phyloP scores from a whole-genome alignment of 2,329 filamentous ascomycete genomes.

The Claviceps citrina region DNA sequence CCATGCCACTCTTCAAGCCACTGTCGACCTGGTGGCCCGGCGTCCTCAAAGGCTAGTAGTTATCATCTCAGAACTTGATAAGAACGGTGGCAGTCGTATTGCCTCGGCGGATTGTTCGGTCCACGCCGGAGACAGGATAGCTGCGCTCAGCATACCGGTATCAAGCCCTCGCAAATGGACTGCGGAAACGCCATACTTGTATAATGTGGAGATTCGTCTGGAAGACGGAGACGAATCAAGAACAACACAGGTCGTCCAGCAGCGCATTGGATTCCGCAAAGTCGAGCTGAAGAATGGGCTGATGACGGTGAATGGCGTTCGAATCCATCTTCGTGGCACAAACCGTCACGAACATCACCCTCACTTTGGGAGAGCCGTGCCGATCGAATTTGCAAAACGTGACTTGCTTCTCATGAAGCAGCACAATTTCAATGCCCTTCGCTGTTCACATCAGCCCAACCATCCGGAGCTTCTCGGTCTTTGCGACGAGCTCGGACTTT shows the following conservation, averaged over 20 bases:
- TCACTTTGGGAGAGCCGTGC: constrained; percentile 44
- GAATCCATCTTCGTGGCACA: constrained; percentile 46
- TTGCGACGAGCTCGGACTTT: constrained; percentile 50
- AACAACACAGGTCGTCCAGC: constrained; percentile 26
- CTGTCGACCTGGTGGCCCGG: constrained; percentile 26
- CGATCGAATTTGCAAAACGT: constrained; percentile 42
- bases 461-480: constrained; percentile 43
- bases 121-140: constrained; percentile 12
- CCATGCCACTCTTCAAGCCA: constrained; percentile 34
- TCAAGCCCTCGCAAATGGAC: constrained; percentile 49
- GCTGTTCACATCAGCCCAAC: constrained; percentile 54
- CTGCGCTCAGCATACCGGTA: constrained; percentile 32
- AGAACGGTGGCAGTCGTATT: constrained; percentile 19
- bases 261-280: constrained; percentile 47
- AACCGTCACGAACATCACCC: constrained; percentile 61
- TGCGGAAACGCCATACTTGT: constrained; percentile 48
- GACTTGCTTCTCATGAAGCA: constrained; percentile 54
- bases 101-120: constrained; percentile 13
- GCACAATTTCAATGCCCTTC: constrained; percentile 56
- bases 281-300: constrained; percentile 46
- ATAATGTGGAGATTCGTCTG: constrained; percentile 34
- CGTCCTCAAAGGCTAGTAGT: constrained; percentile 24
- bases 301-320: constrained; percentile 45
- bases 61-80: constrained; percentile 25
- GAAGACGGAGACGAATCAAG: constrained; percentile 8